Conservation (phyloP, 306 rosid species). For the Prunus mume region DNA sequence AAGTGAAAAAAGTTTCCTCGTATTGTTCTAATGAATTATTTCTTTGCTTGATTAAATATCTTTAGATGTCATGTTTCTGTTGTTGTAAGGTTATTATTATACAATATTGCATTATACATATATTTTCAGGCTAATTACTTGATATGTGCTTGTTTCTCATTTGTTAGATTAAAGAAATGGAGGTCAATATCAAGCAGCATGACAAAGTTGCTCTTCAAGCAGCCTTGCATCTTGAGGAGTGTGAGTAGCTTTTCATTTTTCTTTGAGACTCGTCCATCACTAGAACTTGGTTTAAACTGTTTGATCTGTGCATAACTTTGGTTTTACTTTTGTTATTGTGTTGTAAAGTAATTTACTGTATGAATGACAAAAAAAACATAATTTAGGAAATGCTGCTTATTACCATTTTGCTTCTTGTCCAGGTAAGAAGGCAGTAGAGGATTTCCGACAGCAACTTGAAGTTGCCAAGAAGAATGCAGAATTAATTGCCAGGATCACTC, state of each 20-base stretch:
- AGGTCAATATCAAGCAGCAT: conserved; percentile 66
- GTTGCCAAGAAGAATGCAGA: conserved; percentile 63
- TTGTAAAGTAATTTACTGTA: neutral
- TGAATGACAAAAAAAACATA: neutral
- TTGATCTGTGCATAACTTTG: neutral
- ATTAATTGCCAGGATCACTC: conserved; percentile 68
- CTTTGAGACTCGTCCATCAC: neutral
- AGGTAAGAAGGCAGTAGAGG: conserved; percentile 68
- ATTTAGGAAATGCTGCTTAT: neutral
- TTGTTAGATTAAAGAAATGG: conserved; percentile 73
- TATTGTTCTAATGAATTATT: neutral
- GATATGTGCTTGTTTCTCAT: conserved; percentile 24
- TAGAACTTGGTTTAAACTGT: neutral
- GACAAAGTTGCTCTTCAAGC: conserved; percentile 74
- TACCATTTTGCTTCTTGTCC: conserved; percentile 25
- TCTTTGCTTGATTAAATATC: neutral
- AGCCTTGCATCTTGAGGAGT: conserved; percentile 42
- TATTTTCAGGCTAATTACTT: conserved; percentile 7
- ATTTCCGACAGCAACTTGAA: conserved; percentile 48
- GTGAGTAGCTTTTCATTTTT: conserved; percentile 46
- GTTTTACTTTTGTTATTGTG: neutral
- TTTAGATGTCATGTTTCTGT: neutral
- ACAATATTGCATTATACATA: neutral
- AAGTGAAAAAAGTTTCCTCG: neutral
- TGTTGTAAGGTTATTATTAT: neutral